phyloP scores from a whole-genome alignment of 345 rosid genomes.

The Eucalyptus cloeziana region DNA sequence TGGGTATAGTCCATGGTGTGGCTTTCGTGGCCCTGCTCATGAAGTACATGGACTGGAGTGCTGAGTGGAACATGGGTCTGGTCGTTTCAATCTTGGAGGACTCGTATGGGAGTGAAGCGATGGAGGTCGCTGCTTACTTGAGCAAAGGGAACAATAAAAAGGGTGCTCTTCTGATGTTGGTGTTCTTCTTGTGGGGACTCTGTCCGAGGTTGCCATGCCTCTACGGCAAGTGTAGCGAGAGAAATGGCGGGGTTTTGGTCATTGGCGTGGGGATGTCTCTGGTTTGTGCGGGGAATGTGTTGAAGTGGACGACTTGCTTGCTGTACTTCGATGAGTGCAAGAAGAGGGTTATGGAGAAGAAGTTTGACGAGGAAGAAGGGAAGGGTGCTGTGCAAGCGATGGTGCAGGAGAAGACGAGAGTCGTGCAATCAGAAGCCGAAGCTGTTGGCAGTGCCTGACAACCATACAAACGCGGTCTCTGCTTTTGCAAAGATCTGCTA shows the following conservation, averaged over 20 bases:
- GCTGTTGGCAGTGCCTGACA: not conserved
- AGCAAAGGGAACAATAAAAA: conserved; percentile 4
- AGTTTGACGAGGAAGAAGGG: not conserved
- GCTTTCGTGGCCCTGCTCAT: conserved; percentile 2
- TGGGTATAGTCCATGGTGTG: not conserved
- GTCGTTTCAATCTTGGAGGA: conserved; percentile 25
- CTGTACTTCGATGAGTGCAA: not conserved
- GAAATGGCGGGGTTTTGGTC: not conserved
- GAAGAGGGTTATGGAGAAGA: not conserved
- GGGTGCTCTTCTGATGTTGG: conserved; percentile 15
- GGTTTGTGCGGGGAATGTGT: not conserved
- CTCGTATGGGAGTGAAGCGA: conserved; percentile 10
- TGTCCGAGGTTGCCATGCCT: conserved; percentile 13
- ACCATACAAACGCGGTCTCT: not conserved
- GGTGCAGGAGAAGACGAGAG: not conserved
- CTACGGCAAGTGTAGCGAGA: conserved; percentile 2
- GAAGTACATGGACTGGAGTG: conserved; percentile 26
- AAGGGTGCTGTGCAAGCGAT: not conserved
- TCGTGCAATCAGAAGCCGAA: not conserved
- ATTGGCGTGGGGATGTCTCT: not conserved
- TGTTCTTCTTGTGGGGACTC: conserved; percentile 7
- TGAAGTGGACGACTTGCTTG: not conserved
- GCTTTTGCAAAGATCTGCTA: not conserved
- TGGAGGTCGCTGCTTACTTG: conserved; percentile 8
- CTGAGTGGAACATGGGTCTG: conserved; percentile 30